Evolutionary conservation across 2,329 filamentous ascomycete species (phyloP).

Genomic region (Xylariaceae sp.): DNA sequence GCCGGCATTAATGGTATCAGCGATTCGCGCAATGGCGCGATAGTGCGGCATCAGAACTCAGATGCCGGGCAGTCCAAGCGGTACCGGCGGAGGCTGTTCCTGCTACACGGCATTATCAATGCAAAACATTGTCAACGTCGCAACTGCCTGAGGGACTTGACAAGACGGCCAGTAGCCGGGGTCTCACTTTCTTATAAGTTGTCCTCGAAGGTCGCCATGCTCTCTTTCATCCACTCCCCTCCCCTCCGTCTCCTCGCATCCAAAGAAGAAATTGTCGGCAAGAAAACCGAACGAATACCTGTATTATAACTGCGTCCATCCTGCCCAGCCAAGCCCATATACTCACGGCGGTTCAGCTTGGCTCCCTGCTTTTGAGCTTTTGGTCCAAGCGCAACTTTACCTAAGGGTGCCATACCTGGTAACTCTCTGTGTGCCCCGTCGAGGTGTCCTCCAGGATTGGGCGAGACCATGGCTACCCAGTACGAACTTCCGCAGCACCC

Average conservation of each 20-base stretch:
- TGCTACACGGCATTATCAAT: slow-evolving; percentile 23
- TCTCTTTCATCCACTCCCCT: slow-evolving; percentile 1
- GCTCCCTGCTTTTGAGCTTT: not conserved
- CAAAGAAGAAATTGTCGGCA: not conserved
- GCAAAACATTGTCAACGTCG: slow-evolving; percentile 12
- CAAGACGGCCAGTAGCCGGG: slow-evolving; percentile 10
- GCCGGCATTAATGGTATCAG: slow-evolving; percentile 21
- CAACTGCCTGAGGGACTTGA: slow-evolving; percentile 12
- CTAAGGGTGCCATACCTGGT: slow-evolving; percentile 1
- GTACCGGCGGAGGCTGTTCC: slow-evolving; percentile 15
- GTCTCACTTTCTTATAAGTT: slow-evolving; percentile 9
- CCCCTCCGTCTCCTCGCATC: not conserved
- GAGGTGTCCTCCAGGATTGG: not conserved
- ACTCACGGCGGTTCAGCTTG: not conserved
- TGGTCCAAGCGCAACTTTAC: not conserved
- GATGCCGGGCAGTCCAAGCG: slow-evolving; percentile 15
- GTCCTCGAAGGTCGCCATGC: slow-evolving; percentile 8
- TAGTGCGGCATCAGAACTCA: slow-evolving; percentile 10
- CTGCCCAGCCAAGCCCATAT: slow-evolving; percentile 3
- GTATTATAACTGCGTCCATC: slow-evolving; percentile 4
- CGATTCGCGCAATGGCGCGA: slow-evolving; percentile 19
- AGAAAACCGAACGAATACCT: not conserved
- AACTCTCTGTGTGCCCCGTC: not conserved
- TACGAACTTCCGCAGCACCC: slow-evolving; percentile 6
- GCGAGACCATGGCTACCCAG: slow-evolving; percentile 15